Percentiles rank a stretch among this genome's conserved stretches.
Conservation (phyloP, 1,284 basidiomycete species). For the Volvariella surrecta region DNA sequence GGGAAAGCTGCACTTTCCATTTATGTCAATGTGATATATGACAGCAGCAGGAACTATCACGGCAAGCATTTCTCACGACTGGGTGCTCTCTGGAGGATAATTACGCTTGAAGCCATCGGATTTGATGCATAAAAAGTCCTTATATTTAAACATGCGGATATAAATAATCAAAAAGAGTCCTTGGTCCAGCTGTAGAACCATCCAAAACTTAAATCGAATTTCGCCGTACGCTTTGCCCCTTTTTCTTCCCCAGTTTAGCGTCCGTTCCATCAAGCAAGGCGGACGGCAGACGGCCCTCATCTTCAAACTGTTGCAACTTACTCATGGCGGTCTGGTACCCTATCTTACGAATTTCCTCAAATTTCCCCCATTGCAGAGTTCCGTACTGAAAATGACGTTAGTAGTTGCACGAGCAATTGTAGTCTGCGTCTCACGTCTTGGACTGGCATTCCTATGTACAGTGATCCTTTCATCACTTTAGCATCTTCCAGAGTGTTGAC, state of each 20-base stretch:
- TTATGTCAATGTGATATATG: neutral
- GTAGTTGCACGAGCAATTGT: neutral
- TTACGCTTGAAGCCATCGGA: too few species aligned
- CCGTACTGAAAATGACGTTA: conserved; percentile 44
- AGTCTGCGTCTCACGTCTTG: conserved; percentile 61
- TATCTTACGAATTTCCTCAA: conserved; percentile 77
- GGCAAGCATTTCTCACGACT: too few species aligned
- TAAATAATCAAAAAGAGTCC: too few species aligned
- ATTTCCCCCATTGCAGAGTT: conserved; percentile 73
- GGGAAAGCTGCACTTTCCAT: neutral
- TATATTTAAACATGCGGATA: too few species aligned
- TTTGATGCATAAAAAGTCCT: too few species aligned
- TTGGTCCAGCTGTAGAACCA: too few species aligned
- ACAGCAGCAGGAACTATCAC: too few species aligned
- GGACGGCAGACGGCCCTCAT: conserved; percentile 74
- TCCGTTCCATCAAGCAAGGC: conserved; percentile 53
- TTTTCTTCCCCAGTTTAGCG: conserved; percentile 41
- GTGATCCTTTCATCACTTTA: conserved; percentile 79
- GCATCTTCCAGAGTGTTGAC: conserved; percentile 94
- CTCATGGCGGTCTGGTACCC: conserved; percentile 75
- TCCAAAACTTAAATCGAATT: conserved; percentile 66
- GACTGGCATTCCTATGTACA: conserved; percentile 95
- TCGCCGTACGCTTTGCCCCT: conserved; percentile 66
- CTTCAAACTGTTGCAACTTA: conserved; percentile 73
- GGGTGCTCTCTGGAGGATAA: too few species aligned